Evolutionary conservation across 345 rosid genomes (phyloP), one percentile per base, ranked within the genome.

Genomic region (Anastatica hierochuntica): DNA sequence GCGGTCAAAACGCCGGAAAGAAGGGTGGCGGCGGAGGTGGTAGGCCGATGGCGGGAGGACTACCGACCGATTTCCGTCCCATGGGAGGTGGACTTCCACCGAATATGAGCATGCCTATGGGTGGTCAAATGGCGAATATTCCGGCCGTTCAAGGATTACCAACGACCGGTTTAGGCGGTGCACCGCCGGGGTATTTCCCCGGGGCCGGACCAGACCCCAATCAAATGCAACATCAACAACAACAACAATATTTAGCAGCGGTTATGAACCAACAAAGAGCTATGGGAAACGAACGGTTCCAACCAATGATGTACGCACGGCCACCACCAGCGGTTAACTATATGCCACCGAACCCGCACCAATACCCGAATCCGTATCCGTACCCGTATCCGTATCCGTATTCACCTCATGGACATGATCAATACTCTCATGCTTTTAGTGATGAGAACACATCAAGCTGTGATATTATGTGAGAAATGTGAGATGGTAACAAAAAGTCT

Each of bases 391-490:
- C 75, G 8, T 62, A 43, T 7, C 66, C 62, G 7, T 62, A 43
- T 7, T 62, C 62, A 9, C 49, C 67, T 9, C 30, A 68, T 7
- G 68, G 58, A 18, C 39, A 53, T 37, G 70, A 71, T 53, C 75
- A 69, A 0, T 75, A 80, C 39, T 50, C 84, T 55, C 74, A 73
- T 70, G 64, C 53, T 72, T 90, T 90, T 67, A 90, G 85, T 10
- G 96, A 90, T 18, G 98, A 90, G 70, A 80, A 90, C 72, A 72
- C 98, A 24, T 84, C 89, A 10, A 82, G 89, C 71, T 90, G 98
- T 76, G 76, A 51, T 53, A 78, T 90, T 38, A 86, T 90, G 98
- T 90, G 85, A n/a, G n/a, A 88, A 36, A 26, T 54, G 13, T 14
- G n/a, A n/a, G n/a, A n/a, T n/a, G 12, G 3, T 24, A 5, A 21